phyloP scores from a whole-genome alignment of 75 land plant genomes.

The Pinus tabuliformis region DNA sequence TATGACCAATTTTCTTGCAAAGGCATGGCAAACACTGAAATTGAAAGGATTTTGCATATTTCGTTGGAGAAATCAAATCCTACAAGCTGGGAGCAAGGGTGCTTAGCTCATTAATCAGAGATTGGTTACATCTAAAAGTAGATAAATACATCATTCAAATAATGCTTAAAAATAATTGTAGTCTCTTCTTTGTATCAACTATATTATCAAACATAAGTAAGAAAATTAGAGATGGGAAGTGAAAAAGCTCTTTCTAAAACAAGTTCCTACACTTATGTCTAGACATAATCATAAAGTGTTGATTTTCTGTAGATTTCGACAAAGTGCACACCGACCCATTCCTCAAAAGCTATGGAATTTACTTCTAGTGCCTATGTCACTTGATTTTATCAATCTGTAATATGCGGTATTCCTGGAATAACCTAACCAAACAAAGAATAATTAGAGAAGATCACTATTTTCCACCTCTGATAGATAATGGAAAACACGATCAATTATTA shows the following conservation, averaged over 20 bases:
- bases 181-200: background rate
- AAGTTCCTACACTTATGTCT: background rate
- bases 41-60: constrained; percentile 51
- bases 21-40: constrained; percentile 71
- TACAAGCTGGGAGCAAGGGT: too few species aligned
- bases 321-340: background rate
- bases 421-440: too few species aligned
- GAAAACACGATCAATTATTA: too few species aligned
- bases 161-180: background rate
- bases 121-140: too few species aligned
- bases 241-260: background rate
- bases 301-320: background rate
- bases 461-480: too few species aligned
- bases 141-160: constrained; percentile 3
- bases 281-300: constrained; percentile 22
- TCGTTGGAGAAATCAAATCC: background rate
- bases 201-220: background rate
- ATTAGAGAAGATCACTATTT: too few species aligned
- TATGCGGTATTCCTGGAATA: too few species aligned
- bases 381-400: background rate
- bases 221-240: too few species aligned
- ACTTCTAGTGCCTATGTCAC: constrained; percentile 93
- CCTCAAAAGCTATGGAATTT: constrained; percentile 44
- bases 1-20: constrained; percentile 80
- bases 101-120: too few species aligned